Conservation (phyloP, 371 early-diverging fungal species). For the Rhizomucor miehei region DNA sequence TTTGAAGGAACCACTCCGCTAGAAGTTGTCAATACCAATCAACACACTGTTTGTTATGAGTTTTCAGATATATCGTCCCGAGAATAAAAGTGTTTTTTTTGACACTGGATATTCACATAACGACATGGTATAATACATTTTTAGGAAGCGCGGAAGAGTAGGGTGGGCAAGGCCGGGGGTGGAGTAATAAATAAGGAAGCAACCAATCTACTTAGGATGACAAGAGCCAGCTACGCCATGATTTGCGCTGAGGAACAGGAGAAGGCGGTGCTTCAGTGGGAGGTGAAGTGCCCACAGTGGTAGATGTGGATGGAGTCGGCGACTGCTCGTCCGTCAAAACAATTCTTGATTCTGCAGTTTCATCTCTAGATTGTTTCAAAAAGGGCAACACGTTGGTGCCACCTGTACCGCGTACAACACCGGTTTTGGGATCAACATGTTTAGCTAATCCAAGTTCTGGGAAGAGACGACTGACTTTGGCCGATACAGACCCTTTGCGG, state of each 20-base stretch:
- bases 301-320: background rate
- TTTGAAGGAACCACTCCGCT: slow-evolving; percentile 26
- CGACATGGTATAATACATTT: background rate
- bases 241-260: background rate
- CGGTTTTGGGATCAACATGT: slow-evolving; percentile 44
- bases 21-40: slow-evolving; percentile 44
- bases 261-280: too few relatives aligned
- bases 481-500: slow-evolving; percentile 25
- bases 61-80: slow-evolving; percentile 19
- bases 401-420: slow-evolving; percentile 88
- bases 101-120: background rate
- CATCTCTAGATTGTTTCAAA: slow-evolving; percentile 64
- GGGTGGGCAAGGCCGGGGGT: background rate
- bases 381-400: slow-evolving; percentile 95
- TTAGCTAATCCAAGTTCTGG: slow-evolving; percentile 60
- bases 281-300: background rate
- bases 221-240: slow-evolving; percentile 15
- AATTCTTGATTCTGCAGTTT: slow-evolving; percentile 47
- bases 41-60: slow-evolving; percentile 47
- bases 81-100: background rate
- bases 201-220: background rate
- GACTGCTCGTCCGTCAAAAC: background rate
- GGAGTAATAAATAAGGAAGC: background rate
- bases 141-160: background rate
- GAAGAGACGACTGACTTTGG: slow-evolving; percentile 34